phyloP scores from a whole-genome alignment of 169 alveolate genomes.

The Eimeria acervulina region DNA sequence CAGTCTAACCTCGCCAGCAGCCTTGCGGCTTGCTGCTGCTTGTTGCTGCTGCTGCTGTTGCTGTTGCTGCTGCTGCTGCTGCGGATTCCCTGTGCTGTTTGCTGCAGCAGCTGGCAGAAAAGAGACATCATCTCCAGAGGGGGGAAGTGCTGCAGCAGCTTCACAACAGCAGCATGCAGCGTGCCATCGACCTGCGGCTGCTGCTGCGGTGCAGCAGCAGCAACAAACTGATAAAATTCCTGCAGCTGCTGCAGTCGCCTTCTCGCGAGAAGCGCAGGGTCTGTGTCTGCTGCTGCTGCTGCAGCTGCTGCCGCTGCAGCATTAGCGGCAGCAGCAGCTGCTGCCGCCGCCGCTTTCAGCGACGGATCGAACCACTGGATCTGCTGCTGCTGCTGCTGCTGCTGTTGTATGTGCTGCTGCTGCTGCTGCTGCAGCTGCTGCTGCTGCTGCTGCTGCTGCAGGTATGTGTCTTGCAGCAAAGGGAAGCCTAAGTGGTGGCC shows the following conservation, averaged over 20 bases:
- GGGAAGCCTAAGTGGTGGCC: slow-evolving; percentile 73
- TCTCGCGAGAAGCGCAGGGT: background rate
- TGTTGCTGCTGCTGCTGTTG: slow-evolving; percentile 3
- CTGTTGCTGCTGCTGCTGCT: slow-evolving; percentile 30
- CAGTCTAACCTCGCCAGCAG: slow-evolving; percentile 37
- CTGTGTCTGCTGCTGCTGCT: slow-evolving; percentile 15
- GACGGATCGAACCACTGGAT: background rate
- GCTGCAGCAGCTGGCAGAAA: slow-evolving; percentile 68
- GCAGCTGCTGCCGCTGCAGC: slow-evolving; percentile 15
- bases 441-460: background rate
- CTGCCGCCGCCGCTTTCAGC: background rate
- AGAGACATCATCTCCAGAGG: slow-evolving; percentile 47
- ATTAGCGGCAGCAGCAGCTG: background rate
- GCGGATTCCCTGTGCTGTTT: slow-evolving; percentile 33
- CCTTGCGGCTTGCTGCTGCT: background rate
- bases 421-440: background rate
- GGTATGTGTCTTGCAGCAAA: background rate
- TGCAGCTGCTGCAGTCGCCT: slow-evolving; percentile 74
- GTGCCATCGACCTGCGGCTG: slow-evolving; percentile 70
- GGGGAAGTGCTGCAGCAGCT: slow-evolving; percentile 68
- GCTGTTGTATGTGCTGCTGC: no score
- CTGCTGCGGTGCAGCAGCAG: slow-evolving; percentile 48
- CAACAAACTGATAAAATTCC: slow-evolving; percentile 53
- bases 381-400: no score
- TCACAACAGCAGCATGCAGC: slow-evolving; percentile 72